Evolutionary conservation across 2,329 filamentous ascomycete genomes (phyloP).

Genomic region (Aurifilum marmelostoma): DNA sequence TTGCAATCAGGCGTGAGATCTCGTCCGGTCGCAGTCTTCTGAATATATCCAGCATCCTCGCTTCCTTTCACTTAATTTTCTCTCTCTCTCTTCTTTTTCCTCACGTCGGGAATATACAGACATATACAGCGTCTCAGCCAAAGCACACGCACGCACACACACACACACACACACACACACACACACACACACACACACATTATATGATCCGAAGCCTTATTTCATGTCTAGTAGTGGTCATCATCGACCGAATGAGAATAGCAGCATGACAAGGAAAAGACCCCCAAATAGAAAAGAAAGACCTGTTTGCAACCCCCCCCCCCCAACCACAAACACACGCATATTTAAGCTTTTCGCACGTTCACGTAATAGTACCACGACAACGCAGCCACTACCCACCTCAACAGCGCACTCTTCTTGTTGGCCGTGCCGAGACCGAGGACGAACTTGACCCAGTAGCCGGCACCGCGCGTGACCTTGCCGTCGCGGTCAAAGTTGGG

Average conservation of each 20-base stretch:
- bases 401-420: conserved; percentile 53
- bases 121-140: background rate
- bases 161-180: background rate
- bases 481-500: conserved; percentile 68
- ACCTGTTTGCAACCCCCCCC: background rate
- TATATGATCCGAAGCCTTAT: background rate
- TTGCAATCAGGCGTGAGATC: background rate
- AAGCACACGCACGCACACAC: background rate
- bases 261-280: background rate
- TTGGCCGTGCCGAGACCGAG: conserved; percentile 55
- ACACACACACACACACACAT: background rate
- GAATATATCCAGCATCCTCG: background rate
- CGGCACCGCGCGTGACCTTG: conserved; percentile 51
- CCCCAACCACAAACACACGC: background rate
- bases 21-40: background rate
- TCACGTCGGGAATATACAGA: background rate
- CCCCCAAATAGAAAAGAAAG: too few species aligned
- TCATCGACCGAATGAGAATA: background rate
- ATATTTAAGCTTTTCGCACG: conserved; percentile 9
- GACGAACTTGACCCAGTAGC: conserved; percentile 58
- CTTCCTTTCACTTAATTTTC: background rate
- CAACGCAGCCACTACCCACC: conserved; percentile 52
- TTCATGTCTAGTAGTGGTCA: background rate
- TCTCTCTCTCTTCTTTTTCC: too few species aligned
- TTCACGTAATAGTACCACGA: conserved; percentile 26